A percentile compares a stretch with the other conserved stretches of the same genome.
Evolutionary conservation across 2,329 filamentous ascomycete genomes (phyloP).

Genomic region (Penicillium sclerotiorum): DNA sequence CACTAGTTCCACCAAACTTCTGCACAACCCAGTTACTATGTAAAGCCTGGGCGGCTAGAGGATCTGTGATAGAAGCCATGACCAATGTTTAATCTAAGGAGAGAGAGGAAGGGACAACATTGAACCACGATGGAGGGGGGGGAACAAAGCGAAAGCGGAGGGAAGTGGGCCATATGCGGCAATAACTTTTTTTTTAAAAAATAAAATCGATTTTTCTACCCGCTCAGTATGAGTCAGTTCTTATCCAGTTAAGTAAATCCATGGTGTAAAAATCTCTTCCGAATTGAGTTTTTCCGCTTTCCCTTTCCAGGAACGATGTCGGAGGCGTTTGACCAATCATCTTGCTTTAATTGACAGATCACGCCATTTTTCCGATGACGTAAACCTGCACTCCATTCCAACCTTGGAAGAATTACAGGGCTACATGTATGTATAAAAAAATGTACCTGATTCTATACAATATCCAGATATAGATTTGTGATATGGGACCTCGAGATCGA

Average conservation of each 20-base stretch:
- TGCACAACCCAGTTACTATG: conserved; percentile 75
- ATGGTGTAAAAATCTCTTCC: neutral
- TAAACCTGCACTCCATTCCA: too few species aligned
- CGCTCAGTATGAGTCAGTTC: neutral
- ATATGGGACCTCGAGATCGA: too few species aligned
- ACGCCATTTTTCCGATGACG: conserved; percentile 3
- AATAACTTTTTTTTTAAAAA: conserved; percentile 7
- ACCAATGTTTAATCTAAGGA: conserved; percentile 6
- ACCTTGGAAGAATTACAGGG: too few species aligned
- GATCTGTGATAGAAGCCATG: conserved; percentile 18
- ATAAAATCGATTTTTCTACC: conserved; percentile 1
- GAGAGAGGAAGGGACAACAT: conserved; percentile 4
- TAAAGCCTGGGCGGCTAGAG: conserved; percentile 14
- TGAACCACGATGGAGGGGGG: conserved; percentile 6
- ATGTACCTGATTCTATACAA: too few species aligned
- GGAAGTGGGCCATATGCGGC: conserved; percentile 21
- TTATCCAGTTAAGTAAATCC: too few species aligned
- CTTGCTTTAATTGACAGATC: neutral
- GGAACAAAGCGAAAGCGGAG: conserved; percentile 26
- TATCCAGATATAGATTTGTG: too few species aligned
- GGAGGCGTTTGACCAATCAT: conserved; percentile 23
- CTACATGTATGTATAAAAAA: too few species aligned
- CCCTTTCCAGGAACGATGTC: conserved; percentile 19
- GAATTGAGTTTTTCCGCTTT: conserved; percentile 23
- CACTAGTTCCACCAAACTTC: conserved; percentile 93